Evolutionary conservation across 257 asterid species (phyloP).

Genomic region (Gentiana macrophylla): DNA sequence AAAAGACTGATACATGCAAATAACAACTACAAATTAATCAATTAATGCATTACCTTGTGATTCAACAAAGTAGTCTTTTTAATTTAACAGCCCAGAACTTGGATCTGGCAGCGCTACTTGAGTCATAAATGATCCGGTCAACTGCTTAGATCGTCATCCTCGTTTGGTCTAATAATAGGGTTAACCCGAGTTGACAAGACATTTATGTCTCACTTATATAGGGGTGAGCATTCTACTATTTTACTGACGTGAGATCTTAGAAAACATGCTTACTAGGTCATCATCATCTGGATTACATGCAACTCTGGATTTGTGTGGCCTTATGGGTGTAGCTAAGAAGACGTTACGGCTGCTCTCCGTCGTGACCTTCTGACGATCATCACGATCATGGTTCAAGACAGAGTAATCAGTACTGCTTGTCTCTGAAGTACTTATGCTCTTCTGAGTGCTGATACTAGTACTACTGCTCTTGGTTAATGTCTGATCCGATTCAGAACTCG

Average conservation of each 20-base stretch:
- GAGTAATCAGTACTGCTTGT: conserved; percentile 30
- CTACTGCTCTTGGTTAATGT: conserved; percentile 19
- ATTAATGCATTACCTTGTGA: too few relatives aligned
- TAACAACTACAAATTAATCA: too few relatives aligned
- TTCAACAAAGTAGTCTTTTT: too few relatives aligned
- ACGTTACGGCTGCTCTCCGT: conserved; percentile 10
- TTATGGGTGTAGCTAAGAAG: conserved; percentile 6
- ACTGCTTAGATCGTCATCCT: too few relatives aligned
- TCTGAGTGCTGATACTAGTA: conserved; percentile 6
- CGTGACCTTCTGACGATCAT: conserved; percentile 15
- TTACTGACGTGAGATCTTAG: too few relatives aligned
- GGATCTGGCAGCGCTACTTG: too few relatives aligned
- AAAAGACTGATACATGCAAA: conserved; percentile 23
- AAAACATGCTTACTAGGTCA: conserved; percentile 34
- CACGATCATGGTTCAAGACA: conserved; percentile 7
- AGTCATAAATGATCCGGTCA: too few relatives aligned
- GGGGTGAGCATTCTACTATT: too few relatives aligned
- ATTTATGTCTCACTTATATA: too few relatives aligned
- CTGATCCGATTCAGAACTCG: not conserved
- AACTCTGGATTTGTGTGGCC: conserved; percentile 11
- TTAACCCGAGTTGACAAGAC: too few relatives aligned
- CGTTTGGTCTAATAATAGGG: too few relatives aligned
- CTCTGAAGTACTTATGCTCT: conserved; percentile 22
- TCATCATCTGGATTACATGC: conserved; percentile 7
- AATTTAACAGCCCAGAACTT: too few relatives aligned